Evolutionary conservation across 176 grass and related monocot genomes (phyloP), one percentile per base, ranked within the genome.

Genomic region (Oryza meyeriana): DNA sequence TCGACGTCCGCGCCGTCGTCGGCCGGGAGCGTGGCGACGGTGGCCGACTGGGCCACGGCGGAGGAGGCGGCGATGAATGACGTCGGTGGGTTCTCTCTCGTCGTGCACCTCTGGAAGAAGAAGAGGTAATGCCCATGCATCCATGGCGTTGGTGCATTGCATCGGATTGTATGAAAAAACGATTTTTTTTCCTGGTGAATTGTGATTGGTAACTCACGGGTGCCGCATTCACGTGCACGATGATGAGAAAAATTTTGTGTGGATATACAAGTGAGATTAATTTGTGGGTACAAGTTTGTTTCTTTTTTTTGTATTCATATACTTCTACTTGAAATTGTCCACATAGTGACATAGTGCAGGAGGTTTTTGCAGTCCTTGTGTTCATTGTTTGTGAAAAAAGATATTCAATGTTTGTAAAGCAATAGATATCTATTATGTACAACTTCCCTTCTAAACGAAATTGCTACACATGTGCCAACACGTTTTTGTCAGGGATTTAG

Each of bases 1-100:
- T 90, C 88, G 61, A 90, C 83, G 4, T 86, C 84, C 38, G 79
- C 79, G 17, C 69, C 67, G 67, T 74, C 84, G 62, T 83, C 84
- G 18, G 74, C 74, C 0, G 31, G 69, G 0, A 90, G 79, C 88
- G 79, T 83, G 75, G 73, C 84, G 10, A 90, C 50, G 17, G 88
- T 90, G 68, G 27, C 75, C 4, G 31, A 79, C 47, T 90, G 88
- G 88, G 30, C 79, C 4, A 45, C 69, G 36, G 61, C 69, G 39
- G 85, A 76, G 72, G 85, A 77, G 72, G 79, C 39, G 52, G 36
- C 64, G 64, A 8, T 87, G 0, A 81, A 77, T 50, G 85, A 76
- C 78, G 85, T 64, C 29, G 39, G 64, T 5, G 85, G 85, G 11
- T 82, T 87, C 79, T 82, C 85, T 0, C 72, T 87, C 31, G 85